Percentiles rank a stretch among this genome's conserved stretches.
These are phyloP conservation scores for Roridomyces roridus DNA, from an alignment of 768 basidiomycete species.

Conservation along the genomic window DNA sequence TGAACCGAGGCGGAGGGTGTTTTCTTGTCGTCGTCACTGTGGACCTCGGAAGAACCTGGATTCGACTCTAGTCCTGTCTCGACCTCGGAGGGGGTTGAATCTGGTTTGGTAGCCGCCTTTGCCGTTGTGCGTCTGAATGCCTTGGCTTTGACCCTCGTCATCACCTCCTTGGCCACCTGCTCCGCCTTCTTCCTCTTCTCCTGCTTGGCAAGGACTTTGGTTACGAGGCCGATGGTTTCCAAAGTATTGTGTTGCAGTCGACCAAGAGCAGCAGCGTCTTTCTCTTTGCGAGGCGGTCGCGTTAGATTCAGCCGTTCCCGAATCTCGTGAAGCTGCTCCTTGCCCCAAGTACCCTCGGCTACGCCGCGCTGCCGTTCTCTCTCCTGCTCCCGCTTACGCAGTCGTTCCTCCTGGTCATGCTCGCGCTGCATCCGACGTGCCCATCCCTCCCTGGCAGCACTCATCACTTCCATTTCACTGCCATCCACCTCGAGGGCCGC, in stretches of 20 bases:
- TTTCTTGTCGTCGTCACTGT: too few species aligned
- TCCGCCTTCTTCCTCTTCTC: background rate
- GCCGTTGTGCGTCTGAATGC: background rate
- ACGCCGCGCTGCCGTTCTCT: conserved; percentile 10
- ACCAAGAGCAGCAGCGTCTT: too few species aligned
- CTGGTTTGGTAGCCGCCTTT: too few species aligned
- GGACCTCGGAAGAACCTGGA: too few species aligned
- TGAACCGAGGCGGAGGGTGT: too few species aligned
- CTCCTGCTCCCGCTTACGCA: conserved; percentile 8
- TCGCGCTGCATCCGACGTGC: background rate
- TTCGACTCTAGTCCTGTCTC: too few species aligned
- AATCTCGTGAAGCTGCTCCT: conserved; percentile 9
- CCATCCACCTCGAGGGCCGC: background rate
- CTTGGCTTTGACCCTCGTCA: too few species aligned
- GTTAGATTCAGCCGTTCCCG: conserved; percentile 3
- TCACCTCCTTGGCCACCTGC: background rate
- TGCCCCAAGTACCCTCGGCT: conserved; percentile 14
- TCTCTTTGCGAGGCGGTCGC: background rate
- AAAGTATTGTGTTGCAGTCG: too few species aligned
- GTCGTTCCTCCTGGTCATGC: background rate
- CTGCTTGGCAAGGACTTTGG: background rate
- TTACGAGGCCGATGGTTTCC: too few species aligned
- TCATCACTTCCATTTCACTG: background rate
- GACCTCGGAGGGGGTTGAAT: too few species aligned
- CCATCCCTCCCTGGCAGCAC: conserved; percentile 8